phyloP scores from a whole-genome alignment of 1,139 yeast species.

The Diutina scorzettiae region DNA sequence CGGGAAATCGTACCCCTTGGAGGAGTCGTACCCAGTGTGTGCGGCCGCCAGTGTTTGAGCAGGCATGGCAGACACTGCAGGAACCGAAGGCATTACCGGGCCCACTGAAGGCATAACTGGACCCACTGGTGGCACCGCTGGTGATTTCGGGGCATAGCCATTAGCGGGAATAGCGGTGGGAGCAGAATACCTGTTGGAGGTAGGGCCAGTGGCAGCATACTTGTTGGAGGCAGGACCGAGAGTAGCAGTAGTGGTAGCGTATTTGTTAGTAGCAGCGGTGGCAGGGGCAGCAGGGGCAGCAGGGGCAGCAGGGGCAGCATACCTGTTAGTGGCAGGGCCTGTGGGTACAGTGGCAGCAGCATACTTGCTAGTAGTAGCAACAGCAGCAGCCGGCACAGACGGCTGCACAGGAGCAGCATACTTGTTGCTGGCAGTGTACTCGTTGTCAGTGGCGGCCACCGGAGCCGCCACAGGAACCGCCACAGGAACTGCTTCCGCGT shows the following conservation, averaged over 20 bases:
- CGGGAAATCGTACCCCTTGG: slow-evolving; percentile 3
- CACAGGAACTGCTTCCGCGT: slow-evolving; percentile 7
- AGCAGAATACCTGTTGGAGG: background rate
- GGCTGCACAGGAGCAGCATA: background rate
- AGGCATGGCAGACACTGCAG: background rate
- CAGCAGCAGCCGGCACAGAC: background rate
- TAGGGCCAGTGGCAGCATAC: background rate
- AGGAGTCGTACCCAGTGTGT: background rate
- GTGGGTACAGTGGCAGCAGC: too few relatives aligned
- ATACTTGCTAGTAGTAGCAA: background rate
- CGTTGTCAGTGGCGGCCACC: too few relatives aligned
- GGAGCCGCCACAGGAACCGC: background rate
- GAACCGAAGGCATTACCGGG: background rate
- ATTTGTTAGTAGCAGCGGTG: background rate
- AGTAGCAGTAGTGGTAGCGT: background rate
- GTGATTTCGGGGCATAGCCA: background rate
- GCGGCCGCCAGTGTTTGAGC: background rate
- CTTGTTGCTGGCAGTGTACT: background rate
- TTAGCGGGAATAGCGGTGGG: too few relatives aligned
- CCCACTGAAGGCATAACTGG: background rate
- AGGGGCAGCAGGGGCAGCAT: background rate
- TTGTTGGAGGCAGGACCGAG: background rate
- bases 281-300: background rate
- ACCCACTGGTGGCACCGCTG: background rate
- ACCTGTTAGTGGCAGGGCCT: too few relatives aligned